These are phyloP conservation scores for Salix udensis DNA, from an alignment of 345 rosid genomes.

Conservation along the genomic window DNA sequence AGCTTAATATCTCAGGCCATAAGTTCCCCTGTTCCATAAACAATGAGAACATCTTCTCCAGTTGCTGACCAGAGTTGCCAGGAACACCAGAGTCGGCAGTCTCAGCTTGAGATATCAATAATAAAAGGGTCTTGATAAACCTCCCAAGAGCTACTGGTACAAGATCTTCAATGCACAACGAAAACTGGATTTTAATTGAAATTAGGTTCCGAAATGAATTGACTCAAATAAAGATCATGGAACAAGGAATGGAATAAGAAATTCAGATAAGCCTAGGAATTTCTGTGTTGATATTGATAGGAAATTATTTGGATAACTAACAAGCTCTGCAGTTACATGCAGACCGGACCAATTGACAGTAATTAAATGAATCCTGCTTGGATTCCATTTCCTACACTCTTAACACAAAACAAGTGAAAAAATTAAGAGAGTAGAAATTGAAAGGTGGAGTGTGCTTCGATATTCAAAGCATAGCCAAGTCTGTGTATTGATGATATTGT, in stretches of 20 bases:
- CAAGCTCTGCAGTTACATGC: background rate
- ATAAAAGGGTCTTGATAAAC: slow-evolving; percentile 63
- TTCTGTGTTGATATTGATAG: background rate
- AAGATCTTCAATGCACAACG: slow-evolving; percentile 88
- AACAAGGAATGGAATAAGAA: background rate
- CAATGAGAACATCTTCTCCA: slow-evolving; percentile 81
- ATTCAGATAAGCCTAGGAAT: background rate
- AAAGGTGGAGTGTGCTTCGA: background rate
- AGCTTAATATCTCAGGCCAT: slow-evolving; percentile 81
- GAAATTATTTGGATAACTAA: background rate
- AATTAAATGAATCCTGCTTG: background rate
- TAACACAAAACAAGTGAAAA: background rate
- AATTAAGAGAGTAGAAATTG: background rate
- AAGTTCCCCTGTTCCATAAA: slow-evolving; percentile 91
- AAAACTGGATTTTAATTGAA: slow-evolving; percentile 53
- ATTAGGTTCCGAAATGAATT: slow-evolving; percentile 20
- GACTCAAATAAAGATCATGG: slow-evolving; percentile 4
- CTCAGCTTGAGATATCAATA: slow-evolving; percentile 55
- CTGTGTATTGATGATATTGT: background rate
- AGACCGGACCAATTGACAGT: background rate
- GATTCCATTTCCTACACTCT: background rate
- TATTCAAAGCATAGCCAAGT: background rate
- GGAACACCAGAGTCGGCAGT: slow-evolving; percentile 30
- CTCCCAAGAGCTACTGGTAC: slow-evolving; percentile 87
- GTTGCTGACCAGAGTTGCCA: slow-evolving; percentile 44